Base-by-base conservation (phyloP, 306 rosid species). In the Begonia loranthoides region DNA sequence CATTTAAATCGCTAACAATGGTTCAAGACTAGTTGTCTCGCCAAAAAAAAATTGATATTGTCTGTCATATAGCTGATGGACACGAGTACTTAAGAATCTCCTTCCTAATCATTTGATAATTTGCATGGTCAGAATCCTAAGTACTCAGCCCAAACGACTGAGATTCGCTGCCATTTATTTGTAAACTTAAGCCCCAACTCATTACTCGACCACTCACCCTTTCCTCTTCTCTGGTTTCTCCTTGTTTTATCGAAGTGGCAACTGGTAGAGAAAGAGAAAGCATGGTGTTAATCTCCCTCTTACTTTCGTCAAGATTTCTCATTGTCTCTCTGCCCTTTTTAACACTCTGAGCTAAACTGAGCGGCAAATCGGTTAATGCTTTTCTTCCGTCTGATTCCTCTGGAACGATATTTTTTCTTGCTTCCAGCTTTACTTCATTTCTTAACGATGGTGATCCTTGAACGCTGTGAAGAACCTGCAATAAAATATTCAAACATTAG, bases 241-340 rank as follows among this genome's bases (percentile, higher is more conserved):
- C 7, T 28, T 28, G 36, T 28, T 28, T 28, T 28, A 28, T 59
- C 50, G 73, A 63, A 3, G 79, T 69, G 12, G 83, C 48, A 3
- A 72, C 58, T 45, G 68, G 69, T 41, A 75, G 49, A 4, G 79
- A 78, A 19, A 81, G 87, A 57, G 87, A 81, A 44, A 81, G 87
- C 50, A 51, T 40, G 0, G 77, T 70, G 11, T 66, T 52, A 13
- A 67, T 70, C 55, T 69, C 74, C 39, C 55, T 52, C 15, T 51
- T 67, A 17, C 48, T 67, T 48, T 54, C 61, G 61, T 48, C 19
- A 2, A 53, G 17, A n/a, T 51, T 54, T 0, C 49, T 61, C 38
- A 8, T 33, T 45, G 22, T 17, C 16, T 16, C 55, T 6, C 28
- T 67, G 13, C 14, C 46, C 28, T 43, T 54, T 49, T 51, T 50